phyloP scores from a whole-genome alignment of 495 filamentous ascomycete species.

The Aspergillus avenaceus region DNA sequence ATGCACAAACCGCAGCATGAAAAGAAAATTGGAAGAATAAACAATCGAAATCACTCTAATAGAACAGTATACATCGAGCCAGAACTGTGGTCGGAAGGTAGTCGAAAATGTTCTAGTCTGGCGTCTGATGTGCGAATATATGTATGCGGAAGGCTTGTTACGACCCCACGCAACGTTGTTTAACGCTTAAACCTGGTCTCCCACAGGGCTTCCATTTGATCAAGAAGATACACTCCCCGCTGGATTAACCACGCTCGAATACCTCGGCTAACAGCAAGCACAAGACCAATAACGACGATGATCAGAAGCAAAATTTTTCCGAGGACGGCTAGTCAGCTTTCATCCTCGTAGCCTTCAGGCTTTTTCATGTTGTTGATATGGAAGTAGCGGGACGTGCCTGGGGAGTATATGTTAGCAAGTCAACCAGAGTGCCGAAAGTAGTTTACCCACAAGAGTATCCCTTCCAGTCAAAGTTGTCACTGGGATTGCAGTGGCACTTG shows the following conservation, averaged over 20 bases:
- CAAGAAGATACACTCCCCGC: slow-evolving; percentile 1
- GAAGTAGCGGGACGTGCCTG: slow-evolving; percentile 79
- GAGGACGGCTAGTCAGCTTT: slow-evolving; percentile 43
- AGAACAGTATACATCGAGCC: neutral
- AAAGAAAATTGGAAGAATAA: neutral
- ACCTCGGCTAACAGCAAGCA: slow-evolving; percentile 19
- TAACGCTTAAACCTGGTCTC: slow-evolving; percentile 13
- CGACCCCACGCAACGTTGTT: neutral
- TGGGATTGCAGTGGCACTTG: slow-evolving; percentile 91
- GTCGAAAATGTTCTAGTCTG: too few species aligned
- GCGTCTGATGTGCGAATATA: too few species aligned
- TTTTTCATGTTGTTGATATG: slow-evolving; percentile 73
- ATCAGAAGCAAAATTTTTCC: slow-evolving; percentile 18
- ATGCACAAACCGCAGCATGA: neutral
- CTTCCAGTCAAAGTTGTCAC: slow-evolving; percentile 98
- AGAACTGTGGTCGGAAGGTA: neutral
- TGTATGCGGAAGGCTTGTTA: neutral
- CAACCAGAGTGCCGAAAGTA: neutral
- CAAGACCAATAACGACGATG: slow-evolving; percentile 10
- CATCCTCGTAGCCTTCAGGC: slow-evolving; percentile 74
- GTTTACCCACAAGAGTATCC: slow-evolving; percentile 79
- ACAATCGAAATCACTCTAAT: neutral
- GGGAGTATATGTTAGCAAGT: slow-evolving; percentile 7
- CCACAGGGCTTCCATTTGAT: slow-evolving; percentile 9
- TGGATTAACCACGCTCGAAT: slow-evolving; percentile 16